Evolutionary conservation across 768 basidiomycete genomes (phyloP), one percentile per base, ranked within the genome.

Genomic region (Termitomyces sp.): DNA sequence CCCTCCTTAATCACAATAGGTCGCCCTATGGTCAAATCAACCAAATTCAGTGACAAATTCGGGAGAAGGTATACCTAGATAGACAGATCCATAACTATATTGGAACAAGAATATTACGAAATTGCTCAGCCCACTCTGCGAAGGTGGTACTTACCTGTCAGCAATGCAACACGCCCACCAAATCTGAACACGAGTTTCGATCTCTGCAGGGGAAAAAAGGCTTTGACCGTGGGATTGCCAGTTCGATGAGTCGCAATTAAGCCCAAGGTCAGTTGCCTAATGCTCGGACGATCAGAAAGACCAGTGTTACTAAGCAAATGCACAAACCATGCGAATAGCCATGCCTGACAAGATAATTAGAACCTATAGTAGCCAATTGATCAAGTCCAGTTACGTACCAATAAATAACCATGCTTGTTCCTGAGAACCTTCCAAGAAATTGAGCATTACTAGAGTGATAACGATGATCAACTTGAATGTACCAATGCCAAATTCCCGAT

Each of bases 341-440:
- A 88, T 86, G 37, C 86, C 86, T 79, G 62, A 9, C 21, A 23
- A 21, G 17, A 50, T 11, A 21, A 46, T 32, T 53, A 53, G 45
- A 44, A 35, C 34, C 17, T 47, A 38, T 41, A 37, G 11, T 52
- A 19, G 47, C 17, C 5, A 32, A 29, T 54, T 23, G 57, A 37
- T 51, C n/a, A 16, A 57, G 57, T 7, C n/a, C n/a, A 10, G 49
- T 45, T 56, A 57, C 70, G 44, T 56, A 86, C 89, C 89, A 60
- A 87, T 83, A 64, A 87, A 90, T 46, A 91, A 77, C 93, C 93
- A 95, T 1, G 88, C 90, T 66, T 90, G 86, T 59, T 90, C 87
- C 87, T 92, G 91, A 14, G 73, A 77, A 65, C 90, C 78, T 75
- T 45, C 19, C 42, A 38, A 7, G 31, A 43, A 37, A n/a, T 52